These are phyloP conservation scores for Saccharum hybrid DNA, from an alignment of 202 grass and related monocot species.

Conservation along the genomic window DNA sequence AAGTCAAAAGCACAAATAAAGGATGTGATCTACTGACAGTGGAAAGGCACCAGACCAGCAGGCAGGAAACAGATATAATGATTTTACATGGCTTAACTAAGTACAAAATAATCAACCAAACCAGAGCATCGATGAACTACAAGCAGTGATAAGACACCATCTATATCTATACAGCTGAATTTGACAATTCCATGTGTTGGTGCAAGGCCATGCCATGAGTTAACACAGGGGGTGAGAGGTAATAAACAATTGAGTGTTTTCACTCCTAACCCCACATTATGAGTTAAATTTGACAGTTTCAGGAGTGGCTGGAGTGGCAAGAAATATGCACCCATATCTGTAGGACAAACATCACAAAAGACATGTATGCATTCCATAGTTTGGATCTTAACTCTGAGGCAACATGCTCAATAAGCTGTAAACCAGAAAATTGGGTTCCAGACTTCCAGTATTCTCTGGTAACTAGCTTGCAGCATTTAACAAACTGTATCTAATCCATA, in stretches of 20 bases:
- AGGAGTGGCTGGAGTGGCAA: background rate
- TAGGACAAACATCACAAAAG: background rate
- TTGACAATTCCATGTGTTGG: background rate
- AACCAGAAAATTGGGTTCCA: background rate
- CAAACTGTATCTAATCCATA: conserved; percentile 3
- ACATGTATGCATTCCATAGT: background rate
- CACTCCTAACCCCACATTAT: conserved; percentile 7
- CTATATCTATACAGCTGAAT: conserved; percentile 1
- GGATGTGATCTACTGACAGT: conserved; percentile 1
- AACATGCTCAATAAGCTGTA: background rate
- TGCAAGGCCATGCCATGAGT: background rate
- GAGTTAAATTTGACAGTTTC: conserved; percentile 19
- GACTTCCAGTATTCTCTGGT: background rate
- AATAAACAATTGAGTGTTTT: conserved; percentile 18
- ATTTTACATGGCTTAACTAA: conserved; percentile 14
- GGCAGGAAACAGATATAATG: conserved; percentile 2
- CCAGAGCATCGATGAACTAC: background rate
- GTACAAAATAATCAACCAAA: conserved; percentile 22
- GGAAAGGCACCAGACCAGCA: background rate
- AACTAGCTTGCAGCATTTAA: conserved; percentile 34
- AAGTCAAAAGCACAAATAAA: conserved; percentile 18
- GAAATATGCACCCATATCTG: background rate
- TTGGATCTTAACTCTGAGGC: background rate
- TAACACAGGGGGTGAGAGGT: background rate
- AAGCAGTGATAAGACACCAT: background rate